phyloP scores from a whole-genome alignment of 1,139 yeast genomes.

The Zygoascus sp. region DNA sequence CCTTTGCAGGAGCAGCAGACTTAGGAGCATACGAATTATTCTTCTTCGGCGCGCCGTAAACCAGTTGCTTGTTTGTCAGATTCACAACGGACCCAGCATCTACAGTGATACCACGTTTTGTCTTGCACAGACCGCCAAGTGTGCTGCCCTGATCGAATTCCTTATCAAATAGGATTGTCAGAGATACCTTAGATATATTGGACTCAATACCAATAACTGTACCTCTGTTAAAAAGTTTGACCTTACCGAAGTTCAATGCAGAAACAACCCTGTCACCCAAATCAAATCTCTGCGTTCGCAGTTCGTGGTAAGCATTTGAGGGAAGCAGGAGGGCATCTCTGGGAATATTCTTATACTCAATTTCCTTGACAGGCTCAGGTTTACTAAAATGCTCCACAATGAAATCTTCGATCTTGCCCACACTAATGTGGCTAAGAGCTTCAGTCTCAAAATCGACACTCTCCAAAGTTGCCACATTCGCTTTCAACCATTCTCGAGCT shows the following conservation, averaged over 20 bases:
- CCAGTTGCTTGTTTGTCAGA: conserved; percentile 65
- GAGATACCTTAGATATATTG: conserved; percentile 48
- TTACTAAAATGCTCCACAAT: conserved; percentile 42
- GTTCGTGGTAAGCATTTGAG: conserved; percentile 61
- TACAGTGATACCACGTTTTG: conserved; percentile 79
- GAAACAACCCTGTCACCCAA: conserved; percentile 89
- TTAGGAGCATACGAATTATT: background rate
- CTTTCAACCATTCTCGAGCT: conserved; percentile 43
- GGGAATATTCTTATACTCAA: conserved; percentile 75
- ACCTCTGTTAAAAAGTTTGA: conserved; percentile 83
- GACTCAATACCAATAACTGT: conserved; percentile 81
- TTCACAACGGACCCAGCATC: conserved; percentile 82
- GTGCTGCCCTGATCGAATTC: conserved; percentile 79
- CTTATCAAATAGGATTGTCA: conserved; percentile 78
- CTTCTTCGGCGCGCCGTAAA: conserved; percentile 36
- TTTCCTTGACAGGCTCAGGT: conserved; percentile 23
- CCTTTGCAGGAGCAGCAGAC: background rate
- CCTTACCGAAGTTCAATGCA: conserved; percentile 84
- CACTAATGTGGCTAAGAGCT: conserved; percentile 63
- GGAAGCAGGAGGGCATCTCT: conserved; percentile 80
- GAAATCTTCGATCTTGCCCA: conserved; percentile 62
- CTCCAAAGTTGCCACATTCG: conserved; percentile 48
- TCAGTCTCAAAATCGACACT: conserved; percentile 76
- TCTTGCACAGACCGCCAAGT: conserved; percentile 68
- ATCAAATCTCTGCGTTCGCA: conserved; percentile 70